Conservation (phyloP, 1,284 basidiomycete genomes). For the Malassezia obtusa region DNA sequence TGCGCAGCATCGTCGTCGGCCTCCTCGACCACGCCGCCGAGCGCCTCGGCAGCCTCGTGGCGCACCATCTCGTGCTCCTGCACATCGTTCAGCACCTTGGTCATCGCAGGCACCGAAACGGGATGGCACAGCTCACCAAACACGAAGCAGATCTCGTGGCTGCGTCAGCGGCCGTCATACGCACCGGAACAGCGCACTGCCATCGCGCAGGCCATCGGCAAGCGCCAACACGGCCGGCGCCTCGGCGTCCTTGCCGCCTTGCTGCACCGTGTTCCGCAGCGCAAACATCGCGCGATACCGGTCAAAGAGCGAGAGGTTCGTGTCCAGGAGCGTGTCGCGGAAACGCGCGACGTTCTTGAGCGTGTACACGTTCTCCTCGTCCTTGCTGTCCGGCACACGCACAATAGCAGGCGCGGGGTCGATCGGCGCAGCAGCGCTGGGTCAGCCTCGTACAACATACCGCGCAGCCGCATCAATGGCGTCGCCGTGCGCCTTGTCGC, state of each 20-base stretch:
- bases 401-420: constrained; percentile 73
- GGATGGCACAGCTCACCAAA: constrained; percentile 90
- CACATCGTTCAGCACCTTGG: constrained; percentile 64
- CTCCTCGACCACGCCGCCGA: constrained; percentile 80
- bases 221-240: constrained; percentile 72
- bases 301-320: constrained; percentile 68
- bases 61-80: constrained; percentile 92
- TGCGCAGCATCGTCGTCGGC: constrained; percentile 44
- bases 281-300: constrained; percentile 98
- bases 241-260: constrained; percentile 21
- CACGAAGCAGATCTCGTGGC: constrained; percentile 54
- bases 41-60: constrained; percentile 95
- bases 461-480: constrained; percentile 11
- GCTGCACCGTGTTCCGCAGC: constrained; percentile 55
- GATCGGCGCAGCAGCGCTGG: constrained; percentile 63
- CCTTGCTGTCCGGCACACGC: constrained; percentile 18
- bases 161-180: neutral
- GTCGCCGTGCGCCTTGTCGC: constrained; percentile 17
- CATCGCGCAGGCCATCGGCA: constrained; percentile 66
- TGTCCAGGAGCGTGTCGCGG: constrained; percentile 61
- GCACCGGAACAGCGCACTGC: constrained; percentile 25
- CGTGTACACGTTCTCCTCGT: constrained; percentile 23
- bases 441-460: neutral
- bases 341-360: constrained; percentile 54
- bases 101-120: constrained; percentile 74